Conservation (phyloP, 805 yeast species). For the Starmera quercuum region DNA sequence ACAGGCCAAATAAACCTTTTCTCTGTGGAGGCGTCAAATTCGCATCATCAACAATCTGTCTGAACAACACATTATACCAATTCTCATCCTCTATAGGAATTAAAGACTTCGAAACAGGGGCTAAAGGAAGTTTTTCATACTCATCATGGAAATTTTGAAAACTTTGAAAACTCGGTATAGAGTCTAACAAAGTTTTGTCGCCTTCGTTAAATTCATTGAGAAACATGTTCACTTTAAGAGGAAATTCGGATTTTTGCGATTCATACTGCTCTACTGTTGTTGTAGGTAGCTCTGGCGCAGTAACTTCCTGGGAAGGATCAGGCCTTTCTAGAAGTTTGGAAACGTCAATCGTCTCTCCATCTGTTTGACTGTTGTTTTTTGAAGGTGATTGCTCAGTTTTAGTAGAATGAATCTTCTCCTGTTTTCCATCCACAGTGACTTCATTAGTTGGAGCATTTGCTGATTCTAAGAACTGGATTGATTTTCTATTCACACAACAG, state of each 20-base stretch:
- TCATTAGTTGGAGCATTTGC: slow-evolving; percentile 2
- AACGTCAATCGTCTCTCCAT: slow-evolving; percentile 27
- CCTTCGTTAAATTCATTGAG: slow-evolving; percentile 23
- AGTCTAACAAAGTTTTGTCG: slow-evolving; percentile 27
- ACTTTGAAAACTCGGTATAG: slow-evolving; percentile 24
- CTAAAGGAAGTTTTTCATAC: slow-evolving; percentile 24
- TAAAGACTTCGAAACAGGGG: slow-evolving; percentile 59
- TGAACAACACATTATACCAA: slow-evolving; percentile 52
- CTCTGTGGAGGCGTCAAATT: slow-evolving; percentile 32
- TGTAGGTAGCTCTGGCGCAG: slow-evolving; percentile 21
- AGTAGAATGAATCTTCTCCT: slow-evolving; percentile 8
- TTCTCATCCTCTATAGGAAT: slow-evolving; percentile 57
- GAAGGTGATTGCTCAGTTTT: slow-evolving; percentile 12
- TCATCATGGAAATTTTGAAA: slow-evolving; percentile 23
- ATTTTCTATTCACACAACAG: slow-evolving; percentile 50
- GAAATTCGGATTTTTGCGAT: slow-evolving; percentile 8
- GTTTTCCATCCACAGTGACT: slow-evolving; percentile 10
- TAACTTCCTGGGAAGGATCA: slow-evolving; percentile 26
- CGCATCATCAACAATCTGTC: slow-evolving; percentile 38
- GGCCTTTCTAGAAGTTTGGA: slow-evolving; percentile 24
- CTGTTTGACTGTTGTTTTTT: slow-evolving; percentile 4
- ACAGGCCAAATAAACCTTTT: slow-evolving; percentile 44
- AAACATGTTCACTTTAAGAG: slow-evolving; percentile 25
- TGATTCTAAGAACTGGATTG: slow-evolving; percentile 25
- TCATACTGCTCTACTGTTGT: slow-evolving; percentile 21